These are phyloP conservation scores for Neurospora sp. DNA, from an alignment of 495 filamentous ascomycete genomes.

Conservation along the genomic window DNA sequence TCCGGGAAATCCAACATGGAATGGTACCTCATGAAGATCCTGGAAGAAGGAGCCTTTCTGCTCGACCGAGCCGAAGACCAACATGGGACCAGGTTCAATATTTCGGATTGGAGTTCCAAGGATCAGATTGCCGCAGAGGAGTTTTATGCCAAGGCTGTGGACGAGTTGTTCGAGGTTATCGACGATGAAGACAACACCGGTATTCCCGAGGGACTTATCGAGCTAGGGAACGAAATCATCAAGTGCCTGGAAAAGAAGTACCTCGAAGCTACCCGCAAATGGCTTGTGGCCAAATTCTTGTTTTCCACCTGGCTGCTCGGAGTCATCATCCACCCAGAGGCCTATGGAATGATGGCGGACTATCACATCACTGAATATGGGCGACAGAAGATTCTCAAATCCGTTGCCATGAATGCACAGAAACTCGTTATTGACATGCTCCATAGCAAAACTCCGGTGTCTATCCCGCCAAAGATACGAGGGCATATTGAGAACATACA, in stretches of 20 bases:
- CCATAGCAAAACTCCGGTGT: conserved; percentile 47
- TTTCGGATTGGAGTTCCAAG: conserved; percentile 52
- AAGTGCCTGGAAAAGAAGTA: conserved; percentile 63
- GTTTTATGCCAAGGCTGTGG: conserved; percentile 76
- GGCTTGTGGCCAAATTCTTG: conserved; percentile 83
- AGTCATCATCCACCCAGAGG: conserved; percentile 83
- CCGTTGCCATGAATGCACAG: conserved; percentile 68
- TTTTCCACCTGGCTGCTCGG: conserved; percentile 79
- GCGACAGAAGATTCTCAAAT: conserved; percentile 76
- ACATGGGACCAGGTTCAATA: conserved; percentile 53
- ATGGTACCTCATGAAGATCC: conserved; percentile 83
- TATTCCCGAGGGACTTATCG: conserved; percentile 73
- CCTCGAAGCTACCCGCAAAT: conserved; percentile 60
- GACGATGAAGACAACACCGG: conserved; percentile 69
- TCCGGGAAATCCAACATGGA: conserved; percentile 80
- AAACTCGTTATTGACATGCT: conserved; percentile 59
- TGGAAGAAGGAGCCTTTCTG: conserved; percentile 85
- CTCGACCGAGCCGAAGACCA: conserved; percentile 68
- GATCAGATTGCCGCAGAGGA: conserved; percentile 74
- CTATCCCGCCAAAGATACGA: conserved; percentile 56
- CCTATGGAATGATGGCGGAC: conserved; percentile 77
- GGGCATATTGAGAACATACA: conserved; percentile 70
- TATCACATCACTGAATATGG: conserved; percentile 87
- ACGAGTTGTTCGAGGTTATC: conserved; percentile 75
- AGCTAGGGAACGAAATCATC: conserved; percentile 73